Base-by-base conservation (phyloP, 2,329 filamentous ascomycete genomes). In the Ambrosiella cleistominuta region DNA sequence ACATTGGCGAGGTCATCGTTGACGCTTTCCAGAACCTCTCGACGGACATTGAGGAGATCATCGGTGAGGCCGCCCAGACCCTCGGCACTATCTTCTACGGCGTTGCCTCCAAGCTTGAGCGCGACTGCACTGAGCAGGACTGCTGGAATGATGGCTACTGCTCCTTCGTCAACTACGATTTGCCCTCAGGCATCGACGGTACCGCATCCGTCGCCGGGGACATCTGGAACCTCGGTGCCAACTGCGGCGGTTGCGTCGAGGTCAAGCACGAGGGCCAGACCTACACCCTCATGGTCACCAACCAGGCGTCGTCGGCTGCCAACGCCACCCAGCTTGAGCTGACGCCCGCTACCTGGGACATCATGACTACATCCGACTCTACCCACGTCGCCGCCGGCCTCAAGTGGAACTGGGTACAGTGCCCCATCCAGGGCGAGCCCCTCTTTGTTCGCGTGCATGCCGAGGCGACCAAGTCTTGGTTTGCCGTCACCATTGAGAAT, bases 401-500 rank as follows among this genome's bases (percentile, higher is more conserved):
- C 42, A 54, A 57, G 52, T 60, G 55, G 58, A 57, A 51, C 53
- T 60, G 60, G 52, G 53, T 56, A 3, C 40, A 55, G 12, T 62
- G 60, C 56, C 56, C 58, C 40, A 56, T 62, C 13, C 50, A 55
- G 27, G 39, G 52, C 19, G 58, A 62, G 27, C 62, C 62, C 0
- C 50, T 63, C 5, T 61, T 59, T 54, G 58, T 63, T 13, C 62
- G 61, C 45, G 61, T 63, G 45, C 62, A 63, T 55, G 45, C 51
- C 42, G 62, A 61, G 47, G 54, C 62, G 11, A 62, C 58, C 38
- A 55, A 61, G 56, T 62, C 58, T 51, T 62, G 62, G 62, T 63
- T 63, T 35, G 62, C 62, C 4, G 58, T 59, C 56, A 63, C 60
- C n/a, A 56, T 63, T 11, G 61, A 63, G 60, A 63, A 63, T 52